These are phyloP conservation scores for Rhodotorula sp. DNA, from an alignment of 1,284 basidiomycete species.

Conservation along the genomic window DNA sequence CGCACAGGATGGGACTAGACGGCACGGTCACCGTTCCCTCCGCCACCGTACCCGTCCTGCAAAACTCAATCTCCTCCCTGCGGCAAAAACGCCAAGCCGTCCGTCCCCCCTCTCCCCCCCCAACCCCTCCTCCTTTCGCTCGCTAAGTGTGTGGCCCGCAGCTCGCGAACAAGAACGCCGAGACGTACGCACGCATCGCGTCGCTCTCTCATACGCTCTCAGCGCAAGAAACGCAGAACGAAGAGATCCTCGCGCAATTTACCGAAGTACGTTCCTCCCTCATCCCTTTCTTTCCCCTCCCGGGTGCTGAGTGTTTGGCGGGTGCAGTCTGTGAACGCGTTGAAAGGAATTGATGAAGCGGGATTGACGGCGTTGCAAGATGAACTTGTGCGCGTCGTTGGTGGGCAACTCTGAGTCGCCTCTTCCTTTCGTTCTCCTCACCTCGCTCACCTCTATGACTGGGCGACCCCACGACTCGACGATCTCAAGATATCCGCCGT, in stretches of 20 bases:
- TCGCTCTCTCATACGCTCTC: not conserved
- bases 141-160: not conserved
- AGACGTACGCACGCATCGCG: conserved; percentile 4
- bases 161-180: conserved; percentile 16
- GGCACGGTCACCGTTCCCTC: conserved; percentile 21
- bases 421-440: not conserved
- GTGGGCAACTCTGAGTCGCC: not conserved
- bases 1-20: conserved; percentile 20
- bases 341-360: not conserved
- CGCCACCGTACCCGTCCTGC: conserved; percentile 18
- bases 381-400: conserved; percentile 15
- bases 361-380: conserved; percentile 5
- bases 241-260: conserved; percentile 19
- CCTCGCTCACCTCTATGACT: too few species aligned
- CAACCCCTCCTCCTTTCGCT: not conserved
- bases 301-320: too few species aligned
- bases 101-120: not conserved
- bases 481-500: too few species aligned
- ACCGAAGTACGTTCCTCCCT: conserved; percentile 4
- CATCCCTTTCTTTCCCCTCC: too few species aligned
- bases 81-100: conserved; percentile 20
- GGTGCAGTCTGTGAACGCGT: conserved; percentile 2
- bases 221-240: conserved; percentile 15
- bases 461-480: too few species aligned
- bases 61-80: conserved; percentile 2